Evolutionary conservation across 225 moss, liverwort and hornwort species (phyloP), one percentile per base, ranked within the genome.

Genomic region (Polytrichum commune): DNA sequence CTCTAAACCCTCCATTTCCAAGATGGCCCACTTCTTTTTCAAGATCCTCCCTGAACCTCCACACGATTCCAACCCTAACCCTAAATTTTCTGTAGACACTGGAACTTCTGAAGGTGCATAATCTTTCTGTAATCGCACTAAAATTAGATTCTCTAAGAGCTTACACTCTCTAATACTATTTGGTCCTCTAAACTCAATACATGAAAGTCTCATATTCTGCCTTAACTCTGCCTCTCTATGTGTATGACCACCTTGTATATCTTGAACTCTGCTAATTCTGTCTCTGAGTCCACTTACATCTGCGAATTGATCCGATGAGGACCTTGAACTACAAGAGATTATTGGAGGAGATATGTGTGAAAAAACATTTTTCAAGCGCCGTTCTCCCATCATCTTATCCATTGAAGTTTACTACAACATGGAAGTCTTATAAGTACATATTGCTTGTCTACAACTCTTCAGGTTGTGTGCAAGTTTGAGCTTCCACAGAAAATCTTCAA

Each of bases 281-380:
- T 20, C 27, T 19, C 46, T 64, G 22, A 6, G 18, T 27, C 46
- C 46, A 13, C 46, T 46, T 46, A 46, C 46, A 46, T 58, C 60
- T 55, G 24, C 57, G 27, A 4, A 7, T 13, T 55, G 64, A 64
- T 74, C 72, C 55, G 63, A 72, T 9, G 53, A 61, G n/a, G 63
- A 62, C 57, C 66, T 72, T 32, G 57, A 71, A 22, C 61, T 7
- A 30, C 16, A 29, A 32, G 35, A 32, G 25, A 4, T 76, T 0
- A 78, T 26, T 5, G 81, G 79, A 2, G 87, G 87, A 7, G 69
- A 78, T 28, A 87, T 69, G 76, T 87, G 87, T 54, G 63, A 84
- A 3, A 76, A 69, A 54, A 87, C n/a, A 38, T 30, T 79, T 20
- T 67, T 73, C 63, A 87, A 25, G 53, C 87, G 71, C 72, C 69